Base-by-base conservation (phyloP, 768 basidiomycete genomes). In the Mycena rebaudengoi region DNA sequence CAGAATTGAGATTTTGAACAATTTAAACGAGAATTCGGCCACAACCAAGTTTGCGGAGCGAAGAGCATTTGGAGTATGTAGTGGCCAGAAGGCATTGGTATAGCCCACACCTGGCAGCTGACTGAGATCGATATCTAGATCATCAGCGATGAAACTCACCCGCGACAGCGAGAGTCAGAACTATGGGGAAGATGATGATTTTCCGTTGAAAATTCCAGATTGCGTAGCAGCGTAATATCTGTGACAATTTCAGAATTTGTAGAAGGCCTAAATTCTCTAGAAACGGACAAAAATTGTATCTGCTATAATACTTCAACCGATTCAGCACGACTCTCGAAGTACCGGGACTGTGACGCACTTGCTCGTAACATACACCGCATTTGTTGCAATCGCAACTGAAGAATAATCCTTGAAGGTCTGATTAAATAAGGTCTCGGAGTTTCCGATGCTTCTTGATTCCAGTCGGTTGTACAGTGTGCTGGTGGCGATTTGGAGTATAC, bases 251-350 rank as follows among this genome's bases (percentile, higher is more conserved):
- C n/a, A 53, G 37, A 25, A 16, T 33, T 14, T 29, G 26, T 16
- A n/a, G 39, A 23, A 4, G 18, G 39, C 39, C 7, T 29, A 28
- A 16, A 30, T 7, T 5, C 21, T 53, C 2, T 3, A 29, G 25
- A 41, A 53, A 30, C 52, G 12, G 37, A 55, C 53, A 33, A 55
- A 55, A 33, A 55, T 55, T n/a, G 28, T 12, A 44, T 55, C 53
- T 44, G 53, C 53, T 32, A 55, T 44, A 12, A 57, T 29, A 13
- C 20, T 48, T 48, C 25, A 48, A 30, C 28, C 46, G 28, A 29
- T 48, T 51, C 39, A 54, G 39, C 16, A 20, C 52, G 26, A 26
- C 5, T 54, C 26, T 41, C 50, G 52, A 29, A 41, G 16, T 40
- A 41, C 16, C 28, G 39, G 52, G 52, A 54, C 52, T 12, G 32